Evolutionary conservation across 345 rosid genomes (phyloP), one percentile per base, ranked within the genome.

Genomic region (Eucalyptus marginata): DNA sequence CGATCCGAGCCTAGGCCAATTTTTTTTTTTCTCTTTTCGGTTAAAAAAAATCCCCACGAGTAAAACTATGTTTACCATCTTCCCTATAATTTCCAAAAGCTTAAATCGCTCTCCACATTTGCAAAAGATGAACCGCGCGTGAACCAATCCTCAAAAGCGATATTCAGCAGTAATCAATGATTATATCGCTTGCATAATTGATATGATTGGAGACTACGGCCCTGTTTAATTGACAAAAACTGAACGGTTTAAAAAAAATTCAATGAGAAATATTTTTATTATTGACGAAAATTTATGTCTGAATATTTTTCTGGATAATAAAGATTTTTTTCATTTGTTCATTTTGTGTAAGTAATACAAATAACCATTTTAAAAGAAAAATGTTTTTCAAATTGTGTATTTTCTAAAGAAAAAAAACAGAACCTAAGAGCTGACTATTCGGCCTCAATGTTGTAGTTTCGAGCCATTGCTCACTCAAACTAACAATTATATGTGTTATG

Each of bases 151-250:
- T 11, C 66, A 27, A 59, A 59, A 59, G 66, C 1, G 3, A 59
- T 59, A 59, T 59, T 10, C 31, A 5, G 66, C 29, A 6, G 7
- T 3, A 5, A 59, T 25, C 14, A 5, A 59, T 59, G 31, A 59
- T 27, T 25, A 59, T 5, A 25, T 59, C 2, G 14, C n/a, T 59
- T 4, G 17, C 33, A 13, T 29, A 62, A 15, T 62, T 15, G 33
- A 25, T 29, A 25, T 27, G 33, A 62, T 0, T 12, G 2, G 1
- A 29, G 27, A 22, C 5, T 4, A 9, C 0, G 5, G 13, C 0
- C 13, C 4, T 3, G 4, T 56, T 56, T 2, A 5, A 56, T 56
- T 24, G 3, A 4, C 12, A 0, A 22, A 24, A 4, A 56, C 24
- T 22, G 13, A 56, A 56, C 0, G 2, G 3, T 56, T 56, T 4